These are phyloP conservation scores for Aegle marmelos DNA, from an alignment of 345 rosid species.

Conservation along the genomic window DNA sequence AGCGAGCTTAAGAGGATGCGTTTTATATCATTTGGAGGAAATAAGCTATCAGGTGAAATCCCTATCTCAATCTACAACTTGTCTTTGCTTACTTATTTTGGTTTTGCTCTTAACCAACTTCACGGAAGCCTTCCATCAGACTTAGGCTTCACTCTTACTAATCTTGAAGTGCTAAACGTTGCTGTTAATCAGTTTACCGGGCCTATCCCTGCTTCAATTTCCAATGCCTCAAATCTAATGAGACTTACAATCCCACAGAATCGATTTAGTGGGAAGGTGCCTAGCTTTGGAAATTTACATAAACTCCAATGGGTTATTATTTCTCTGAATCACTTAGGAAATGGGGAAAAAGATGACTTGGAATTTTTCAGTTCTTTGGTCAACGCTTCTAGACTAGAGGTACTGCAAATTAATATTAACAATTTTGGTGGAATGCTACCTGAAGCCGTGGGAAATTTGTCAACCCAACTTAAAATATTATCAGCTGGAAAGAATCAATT, in stretches of 20 bases:
- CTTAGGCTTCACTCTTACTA: conserved; percentile 19
- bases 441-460: neutral
- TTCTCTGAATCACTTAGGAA: neutral
- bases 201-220: neutral
- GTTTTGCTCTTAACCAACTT: neutral
- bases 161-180: neutral
- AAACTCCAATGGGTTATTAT: neutral
- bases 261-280: neutral
- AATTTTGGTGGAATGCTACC: neutral
- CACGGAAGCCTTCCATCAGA: neutral
- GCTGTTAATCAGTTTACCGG: neutral
- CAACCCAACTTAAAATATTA: neutral
- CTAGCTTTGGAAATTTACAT: neutral
- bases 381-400: neutral
- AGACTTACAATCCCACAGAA: fast-evolving
- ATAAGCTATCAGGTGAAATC: conserved; percentile 5
- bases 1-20: neutral
- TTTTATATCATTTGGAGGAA: fast-evolving
- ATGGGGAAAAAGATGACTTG: neutral
- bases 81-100: neutral
- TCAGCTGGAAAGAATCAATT: neutral
- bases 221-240: conserved; percentile 17
- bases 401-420: fast-evolving
- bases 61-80: neutral
- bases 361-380: neutral